Percentiles rank a stretch among this genome's conserved stretches.
Evolutionary conservation across 345 rosid species (phyloP).

Genomic region (Isatis tinctoria): DNA sequence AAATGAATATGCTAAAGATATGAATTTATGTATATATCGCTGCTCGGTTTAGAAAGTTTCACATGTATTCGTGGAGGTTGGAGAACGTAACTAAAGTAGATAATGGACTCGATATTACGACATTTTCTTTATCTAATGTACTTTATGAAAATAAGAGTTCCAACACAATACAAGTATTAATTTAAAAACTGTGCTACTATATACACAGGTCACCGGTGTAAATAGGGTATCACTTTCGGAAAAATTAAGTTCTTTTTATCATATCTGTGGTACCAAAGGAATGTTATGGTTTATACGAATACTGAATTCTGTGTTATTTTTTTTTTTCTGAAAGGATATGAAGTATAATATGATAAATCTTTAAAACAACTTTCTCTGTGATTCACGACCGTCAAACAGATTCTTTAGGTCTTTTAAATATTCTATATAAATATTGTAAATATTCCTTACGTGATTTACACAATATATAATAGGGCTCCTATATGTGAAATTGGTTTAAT

Average conservation of each 20-base stretch:
- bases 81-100: neutral
- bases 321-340: no score
- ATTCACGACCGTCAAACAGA: neutral
- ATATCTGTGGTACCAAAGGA: no score
- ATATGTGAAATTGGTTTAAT: neutral
- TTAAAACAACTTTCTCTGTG: neutral
- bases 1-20: neutral
- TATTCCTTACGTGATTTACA: neutral
- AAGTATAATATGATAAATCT: no score
- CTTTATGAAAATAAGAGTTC: neutral
- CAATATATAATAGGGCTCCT: neutral
- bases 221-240: no score
- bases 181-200: neutral
- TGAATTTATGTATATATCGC: neutral
- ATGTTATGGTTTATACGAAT: no score
- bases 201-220: neutral
- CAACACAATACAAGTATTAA: neutral
- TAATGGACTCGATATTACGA: neutral
- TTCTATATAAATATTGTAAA: neutral
- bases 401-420: neutral
- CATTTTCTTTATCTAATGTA: neutral
- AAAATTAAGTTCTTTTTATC: no score
- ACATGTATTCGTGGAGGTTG: neutral
- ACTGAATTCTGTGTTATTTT: no score
- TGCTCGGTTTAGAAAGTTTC: neutral